Percentiles rank a stretch among this genome's conserved stretches.
phyloP scores from a whole-genome alignment of 805 yeast genomes.

The Vanderwaltozyma verrucispora region DNA sequence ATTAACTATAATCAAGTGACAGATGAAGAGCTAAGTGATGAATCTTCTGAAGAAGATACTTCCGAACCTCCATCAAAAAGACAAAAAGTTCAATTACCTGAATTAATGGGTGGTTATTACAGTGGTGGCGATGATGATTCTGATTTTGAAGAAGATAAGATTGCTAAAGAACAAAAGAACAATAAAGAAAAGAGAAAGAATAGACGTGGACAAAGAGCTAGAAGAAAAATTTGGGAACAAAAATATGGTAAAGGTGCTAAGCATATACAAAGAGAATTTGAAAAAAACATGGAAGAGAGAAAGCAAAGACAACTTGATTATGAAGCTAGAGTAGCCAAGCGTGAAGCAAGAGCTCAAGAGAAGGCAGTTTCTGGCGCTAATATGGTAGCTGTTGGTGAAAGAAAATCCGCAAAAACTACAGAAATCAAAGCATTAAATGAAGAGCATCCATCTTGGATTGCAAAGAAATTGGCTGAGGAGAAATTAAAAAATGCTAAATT shows the following conservation, averaged over 20 bases:
- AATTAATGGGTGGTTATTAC: constrained; percentile 65
- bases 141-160: constrained; percentile 40
- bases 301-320: constrained; percentile 52
- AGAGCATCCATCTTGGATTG: constrained; percentile 96
- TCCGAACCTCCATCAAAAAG: constrained; percentile 14
- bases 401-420: constrained; percentile 8
- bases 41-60: constrained; percentile 33
- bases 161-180: constrained; percentile 31
- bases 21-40: constrained; percentile 45
- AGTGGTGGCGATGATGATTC: constrained; percentile 71
- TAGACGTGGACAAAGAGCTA: constrained; percentile 93
- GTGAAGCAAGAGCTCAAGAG: constrained; percentile 43
- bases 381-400: constrained; percentile 6
- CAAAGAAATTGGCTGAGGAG: constrained; percentile 67
- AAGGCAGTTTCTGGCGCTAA: constrained; percentile 23
- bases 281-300: constrained; percentile 42
- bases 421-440: constrained; percentile 5
- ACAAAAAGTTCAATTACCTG: constrained; percentile 43
- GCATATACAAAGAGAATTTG: constrained; percentile 63
- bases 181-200: constrained; percentile 53
- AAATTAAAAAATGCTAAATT: constrained; percentile 55
- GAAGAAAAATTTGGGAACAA: constrained; percentile 93
- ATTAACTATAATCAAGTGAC: constrained; percentile 45
- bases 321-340: constrained; percentile 62
- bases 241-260: constrained; percentile 80